phyloP scores from a whole-genome alignment of 805 yeast genomes.

The Wickerhamomyces chambardii region DNA sequence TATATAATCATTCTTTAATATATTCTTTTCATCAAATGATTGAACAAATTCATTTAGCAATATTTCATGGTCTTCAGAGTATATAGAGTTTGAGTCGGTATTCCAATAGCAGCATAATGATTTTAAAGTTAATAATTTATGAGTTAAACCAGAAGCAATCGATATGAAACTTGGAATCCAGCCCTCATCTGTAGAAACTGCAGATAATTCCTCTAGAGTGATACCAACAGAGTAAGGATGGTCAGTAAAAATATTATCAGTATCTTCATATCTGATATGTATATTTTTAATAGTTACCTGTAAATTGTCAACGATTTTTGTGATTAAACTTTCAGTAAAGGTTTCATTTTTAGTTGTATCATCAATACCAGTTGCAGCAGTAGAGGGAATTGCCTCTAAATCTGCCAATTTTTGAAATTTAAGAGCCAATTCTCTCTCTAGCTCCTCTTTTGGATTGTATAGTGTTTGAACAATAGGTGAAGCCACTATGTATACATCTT shows the following conservation, averaged over 20 bases:
- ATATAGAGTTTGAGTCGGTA: slow-evolving; percentile 47
- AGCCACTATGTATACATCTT: slow-evolving; percentile 80
- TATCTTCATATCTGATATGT: slow-evolving; percentile 89
- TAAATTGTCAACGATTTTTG: slow-evolving; percentile 87
- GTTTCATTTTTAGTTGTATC: slow-evolving; percentile 54
- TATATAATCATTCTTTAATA: slow-evolving; percentile 34
- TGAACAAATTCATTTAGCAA: slow-evolving; percentile 39
- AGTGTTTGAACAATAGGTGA: slow-evolving; percentile 58
- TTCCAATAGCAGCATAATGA: slow-evolving; percentile 80
- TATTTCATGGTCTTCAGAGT: slow-evolving; percentile 36
- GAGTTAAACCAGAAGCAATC: slow-evolving; percentile 53
- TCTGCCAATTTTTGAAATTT: slow-evolving; percentile 63
- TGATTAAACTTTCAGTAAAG: slow-evolving; percentile 77
- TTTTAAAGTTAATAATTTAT: slow-evolving; percentile 69
- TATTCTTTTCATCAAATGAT: slow-evolving; percentile 23
- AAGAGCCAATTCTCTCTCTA: slow-evolving; percentile 52
- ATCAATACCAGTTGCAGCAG: slow-evolving; percentile 23
- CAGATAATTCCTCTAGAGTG: slow-evolving; percentile 79
- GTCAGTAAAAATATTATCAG: slow-evolving; percentile 54
- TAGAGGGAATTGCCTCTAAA: slow-evolving; percentile 35
- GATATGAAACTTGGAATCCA: slow-evolving; percentile 87
- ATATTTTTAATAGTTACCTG: slow-evolving; percentile 88
- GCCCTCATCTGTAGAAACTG: slow-evolving; percentile 75
- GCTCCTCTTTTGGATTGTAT: slow-evolving; percentile 42
- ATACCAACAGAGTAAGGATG: slow-evolving; percentile 77